A percentile compares a stretch with the other conserved stretches of the same genome.
These are phyloP conservation scores for Kondoa subrosea DNA, from an alignment of 768 basidiomycete genomes.

Conservation along the genomic window DNA sequence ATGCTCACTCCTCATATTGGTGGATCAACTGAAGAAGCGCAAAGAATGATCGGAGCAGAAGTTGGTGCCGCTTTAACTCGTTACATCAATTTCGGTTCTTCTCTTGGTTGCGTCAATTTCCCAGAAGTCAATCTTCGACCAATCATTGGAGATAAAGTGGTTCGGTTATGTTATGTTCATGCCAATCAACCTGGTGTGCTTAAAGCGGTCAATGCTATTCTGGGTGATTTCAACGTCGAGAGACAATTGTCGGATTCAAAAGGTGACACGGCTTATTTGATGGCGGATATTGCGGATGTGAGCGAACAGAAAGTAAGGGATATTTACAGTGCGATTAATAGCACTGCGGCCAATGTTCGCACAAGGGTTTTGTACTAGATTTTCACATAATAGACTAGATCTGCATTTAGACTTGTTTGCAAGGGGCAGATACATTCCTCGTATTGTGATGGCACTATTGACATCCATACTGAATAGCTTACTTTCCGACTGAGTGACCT, in stretches of 20 bases:
- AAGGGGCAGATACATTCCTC: no score
- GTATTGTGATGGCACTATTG: no score
- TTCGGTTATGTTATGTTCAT: slow-evolving; percentile 91
- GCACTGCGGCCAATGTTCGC: slow-evolving; percentile 10
- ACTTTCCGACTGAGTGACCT: no score
- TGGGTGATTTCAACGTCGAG: slow-evolving; percentile 92
- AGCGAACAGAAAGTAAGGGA: slow-evolving; percentile 11
- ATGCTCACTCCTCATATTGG: slow-evolving; percentile 98
- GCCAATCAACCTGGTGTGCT: slow-evolving; percentile 85
- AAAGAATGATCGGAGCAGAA: slow-evolving; percentile 90
- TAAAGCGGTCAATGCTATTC: slow-evolving; percentile 77
- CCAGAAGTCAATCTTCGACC: slow-evolving; percentile 92
- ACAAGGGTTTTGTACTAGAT: slow-evolving; percentile 18
- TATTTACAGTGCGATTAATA: slow-evolving; percentile 14
- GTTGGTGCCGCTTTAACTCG: slow-evolving; percentile 67
- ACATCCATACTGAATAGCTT: no score
- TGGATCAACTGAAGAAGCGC: slow-evolving; percentile 96
- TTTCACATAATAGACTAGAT: not conserved
- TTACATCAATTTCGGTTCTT: slow-evolving; percentile 83
- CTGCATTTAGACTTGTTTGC: no score
- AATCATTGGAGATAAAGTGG: slow-evolving; percentile 63
- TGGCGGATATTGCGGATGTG: slow-evolving; percentile 61
- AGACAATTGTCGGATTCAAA: slow-evolving; percentile 99
- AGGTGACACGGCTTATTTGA: slow-evolving; percentile 78
- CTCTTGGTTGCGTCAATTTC: slow-evolving; percentile 90